Evolutionary conservation across 441 rosid species (phyloP).

Genomic region (Kokia cookei): DNA sequence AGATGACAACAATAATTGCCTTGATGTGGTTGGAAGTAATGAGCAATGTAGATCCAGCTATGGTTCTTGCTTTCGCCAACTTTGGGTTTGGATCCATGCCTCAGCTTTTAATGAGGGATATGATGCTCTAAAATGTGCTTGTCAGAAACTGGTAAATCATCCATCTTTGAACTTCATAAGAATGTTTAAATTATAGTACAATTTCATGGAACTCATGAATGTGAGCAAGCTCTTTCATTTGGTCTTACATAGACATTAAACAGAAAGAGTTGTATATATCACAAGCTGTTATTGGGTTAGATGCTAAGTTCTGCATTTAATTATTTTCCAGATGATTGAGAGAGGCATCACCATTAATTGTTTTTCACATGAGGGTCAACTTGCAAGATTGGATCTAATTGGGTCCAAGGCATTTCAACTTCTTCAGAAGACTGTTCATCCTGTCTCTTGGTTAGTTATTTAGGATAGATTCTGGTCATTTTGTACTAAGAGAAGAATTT

Average conservation of each 20-base stretch:
- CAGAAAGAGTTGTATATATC: not conserved
- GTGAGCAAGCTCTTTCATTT: not conserved
- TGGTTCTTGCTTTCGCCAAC: constrained; percentile 30
- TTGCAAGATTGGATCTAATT: constrained; percentile 72
- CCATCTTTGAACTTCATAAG: not conserved
- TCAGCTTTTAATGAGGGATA: constrained; percentile 72
- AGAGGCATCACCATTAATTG: constrained; percentile 43
- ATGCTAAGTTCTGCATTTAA: not conserved
- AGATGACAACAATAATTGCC: constrained; percentile 11
- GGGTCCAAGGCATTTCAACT: constrained; percentile 67
- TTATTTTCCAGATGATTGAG: constrained; percentile 47
- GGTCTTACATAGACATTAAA: not conserved
- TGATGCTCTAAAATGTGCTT: constrained; percentile 56
- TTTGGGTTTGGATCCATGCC: constrained; percentile 90
- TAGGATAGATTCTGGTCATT: not conserved
- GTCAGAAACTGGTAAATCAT: constrained; percentile 52
- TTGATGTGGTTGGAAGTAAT: constrained; percentile 13
- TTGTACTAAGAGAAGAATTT: not conserved
- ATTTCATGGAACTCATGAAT: not conserved
- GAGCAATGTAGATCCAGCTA: constrained; percentile 12
- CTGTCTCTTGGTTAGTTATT: constrained; percentile 47
- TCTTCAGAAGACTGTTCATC: constrained; percentile 53
- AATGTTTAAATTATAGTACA: not conserved
- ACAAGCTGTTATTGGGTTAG: not conserved
- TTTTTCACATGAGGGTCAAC: constrained; percentile 70